phyloP scores from a whole-genome alignment of 495 filamentous ascomycete species.

The Neurospora sp. region DNA sequence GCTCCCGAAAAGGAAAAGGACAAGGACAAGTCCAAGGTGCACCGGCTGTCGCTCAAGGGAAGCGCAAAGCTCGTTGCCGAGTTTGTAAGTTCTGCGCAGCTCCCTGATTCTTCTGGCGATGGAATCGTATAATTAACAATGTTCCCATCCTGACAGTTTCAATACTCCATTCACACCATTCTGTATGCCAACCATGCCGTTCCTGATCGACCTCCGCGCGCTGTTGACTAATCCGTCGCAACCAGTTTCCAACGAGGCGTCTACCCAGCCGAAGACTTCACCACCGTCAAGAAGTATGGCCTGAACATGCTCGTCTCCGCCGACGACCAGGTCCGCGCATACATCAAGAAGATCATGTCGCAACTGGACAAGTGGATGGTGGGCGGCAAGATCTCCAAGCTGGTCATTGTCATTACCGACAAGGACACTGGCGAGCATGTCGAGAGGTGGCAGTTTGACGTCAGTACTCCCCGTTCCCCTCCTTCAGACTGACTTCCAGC shows the following conservation, averaged over 20 bases:
- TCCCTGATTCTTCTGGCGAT: not conserved
- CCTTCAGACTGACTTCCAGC: not conserved
- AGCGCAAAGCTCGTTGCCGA: constrained; percentile 87
- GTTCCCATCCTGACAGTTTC: constrained; percentile 51
- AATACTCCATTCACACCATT: constrained; percentile 95
- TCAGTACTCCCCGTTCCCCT: constrained; percentile 26
- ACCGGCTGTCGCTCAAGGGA: constrained; percentile 91
- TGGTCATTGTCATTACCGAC: constrained; percentile 89
- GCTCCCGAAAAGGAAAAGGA: constrained; percentile 48
- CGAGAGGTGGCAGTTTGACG: constrained; percentile 97
- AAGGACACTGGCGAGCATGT: constrained; percentile 95
- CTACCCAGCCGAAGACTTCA: constrained; percentile 97
- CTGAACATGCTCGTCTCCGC: constrained; percentile 96
- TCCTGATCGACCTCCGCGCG: not conserved
- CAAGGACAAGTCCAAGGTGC: constrained; percentile 84
- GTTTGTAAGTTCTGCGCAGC: constrained; percentile 54
- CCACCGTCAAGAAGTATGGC: constrained; percentile 97
- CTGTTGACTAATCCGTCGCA: not conserved
- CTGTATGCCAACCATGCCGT: constrained; percentile 42
- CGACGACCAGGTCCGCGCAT: constrained; percentile 96
- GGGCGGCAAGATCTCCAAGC: constrained; percentile 88
- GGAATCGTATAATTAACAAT: not conserved
- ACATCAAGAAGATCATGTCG: constrained; percentile 97
- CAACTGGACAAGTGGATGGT: constrained; percentile 95
- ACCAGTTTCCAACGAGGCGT: constrained; percentile 85